These are phyloP conservation scores for Shiraia bambusicola DNA, from an alignment of 2,329 filamentous ascomycete species.

Conservation along the genomic window DNA sequence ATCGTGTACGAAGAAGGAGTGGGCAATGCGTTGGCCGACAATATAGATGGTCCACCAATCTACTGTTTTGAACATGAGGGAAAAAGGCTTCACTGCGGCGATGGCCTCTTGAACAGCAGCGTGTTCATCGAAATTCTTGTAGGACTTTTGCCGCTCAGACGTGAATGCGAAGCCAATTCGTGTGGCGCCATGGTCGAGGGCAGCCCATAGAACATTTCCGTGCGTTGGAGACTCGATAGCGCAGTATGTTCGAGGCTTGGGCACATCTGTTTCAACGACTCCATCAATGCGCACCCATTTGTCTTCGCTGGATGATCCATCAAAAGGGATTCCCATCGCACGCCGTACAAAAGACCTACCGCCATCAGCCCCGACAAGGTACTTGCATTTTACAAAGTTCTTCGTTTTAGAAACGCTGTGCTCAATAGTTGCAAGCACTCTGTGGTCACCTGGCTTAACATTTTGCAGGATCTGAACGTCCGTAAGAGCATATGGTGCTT, in stretches of 20 bases:
- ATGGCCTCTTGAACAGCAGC: constrained; percentile 45
- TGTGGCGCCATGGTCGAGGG: constrained; percentile 55
- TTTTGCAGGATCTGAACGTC: constrained; percentile 44
- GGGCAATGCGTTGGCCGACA: constrained; percentile 47
- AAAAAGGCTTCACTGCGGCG: constrained; percentile 45
- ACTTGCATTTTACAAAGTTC: constrained; percentile 46
- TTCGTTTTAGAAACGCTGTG: constrained; percentile 29
- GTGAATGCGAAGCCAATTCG: constrained; percentile 58
- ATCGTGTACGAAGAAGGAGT: constrained; percentile 39
- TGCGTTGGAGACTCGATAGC: constrained; percentile 56
- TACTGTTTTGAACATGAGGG: constrained; percentile 42
- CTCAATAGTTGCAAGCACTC: constrained; percentile 33
- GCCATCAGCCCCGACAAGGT: constrained; percentile 56
- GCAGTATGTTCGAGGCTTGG: constrained; percentile 50
- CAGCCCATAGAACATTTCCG: constrained; percentile 58
- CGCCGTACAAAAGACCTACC: constrained; percentile 53
- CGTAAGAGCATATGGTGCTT: constrained; percentile 42
- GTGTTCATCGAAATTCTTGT: constrained; percentile 39
- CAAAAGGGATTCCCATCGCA: constrained; percentile 51
- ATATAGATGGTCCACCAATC: constrained; percentile 51
- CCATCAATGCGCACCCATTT: constrained; percentile 59
- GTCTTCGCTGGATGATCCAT: constrained; percentile 53
- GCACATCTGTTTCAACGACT: constrained; percentile 52
- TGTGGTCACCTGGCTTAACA: constrained; percentile 25
- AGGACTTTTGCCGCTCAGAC: constrained; percentile 43